Evolutionary conservation across 1,139 yeast species (phyloP).

Genomic region (Debaryomyces sp.): DNA sequence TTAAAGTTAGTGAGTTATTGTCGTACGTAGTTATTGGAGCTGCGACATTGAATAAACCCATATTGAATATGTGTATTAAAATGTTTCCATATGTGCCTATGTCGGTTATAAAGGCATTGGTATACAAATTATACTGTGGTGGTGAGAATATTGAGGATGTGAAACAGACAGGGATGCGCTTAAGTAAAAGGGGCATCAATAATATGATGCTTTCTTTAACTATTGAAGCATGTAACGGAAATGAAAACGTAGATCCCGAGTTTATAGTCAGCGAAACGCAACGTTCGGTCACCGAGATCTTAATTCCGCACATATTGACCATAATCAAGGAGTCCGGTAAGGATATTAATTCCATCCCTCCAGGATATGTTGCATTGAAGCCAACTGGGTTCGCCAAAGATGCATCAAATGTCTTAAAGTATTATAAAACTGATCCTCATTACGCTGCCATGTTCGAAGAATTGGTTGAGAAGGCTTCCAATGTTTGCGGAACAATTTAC

Average conservation of each 20-base stretch:
- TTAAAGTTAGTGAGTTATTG: conserved; percentile 47
- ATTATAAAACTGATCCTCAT: conserved; percentile 50
- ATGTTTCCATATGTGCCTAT: conserved; percentile 79
- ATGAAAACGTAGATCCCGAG: conserved; percentile 60
- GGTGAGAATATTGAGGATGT: conserved; percentile 81
- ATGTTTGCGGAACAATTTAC: conserved; percentile 57
- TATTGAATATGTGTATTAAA: conserved; percentile 61
- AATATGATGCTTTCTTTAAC: conserved; percentile 95
- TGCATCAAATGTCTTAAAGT: conserved; percentile 73
- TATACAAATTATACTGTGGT: conserved; percentile 87
- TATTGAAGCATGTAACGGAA: conserved; percentile 90
- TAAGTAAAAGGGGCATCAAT: conserved; percentile 74
- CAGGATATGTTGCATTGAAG: conserved; percentile 86
- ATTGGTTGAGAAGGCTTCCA: conserved; percentile 67
- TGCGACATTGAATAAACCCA: conserved; percentile 65
- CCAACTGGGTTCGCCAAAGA: conserved; percentile 86
- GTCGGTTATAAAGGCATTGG: conserved; percentile 66
- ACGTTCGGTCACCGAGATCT: conserved; percentile 65
- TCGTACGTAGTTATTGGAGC: conserved; percentile 69
- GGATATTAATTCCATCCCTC: conserved; percentile 66
- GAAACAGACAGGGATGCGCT: conserved; percentile 64
- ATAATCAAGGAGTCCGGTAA: conserved; percentile 48
- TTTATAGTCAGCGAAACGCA: conserved; percentile 68
- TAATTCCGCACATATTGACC: conserved; percentile 67
- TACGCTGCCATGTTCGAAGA: conserved; percentile 57